Evolutionary conservation across 495 filamentous ascomycete genomes (phyloP), one percentile per base, ranked within the genome.

Genomic region (Penicillium pulvis): DNA sequence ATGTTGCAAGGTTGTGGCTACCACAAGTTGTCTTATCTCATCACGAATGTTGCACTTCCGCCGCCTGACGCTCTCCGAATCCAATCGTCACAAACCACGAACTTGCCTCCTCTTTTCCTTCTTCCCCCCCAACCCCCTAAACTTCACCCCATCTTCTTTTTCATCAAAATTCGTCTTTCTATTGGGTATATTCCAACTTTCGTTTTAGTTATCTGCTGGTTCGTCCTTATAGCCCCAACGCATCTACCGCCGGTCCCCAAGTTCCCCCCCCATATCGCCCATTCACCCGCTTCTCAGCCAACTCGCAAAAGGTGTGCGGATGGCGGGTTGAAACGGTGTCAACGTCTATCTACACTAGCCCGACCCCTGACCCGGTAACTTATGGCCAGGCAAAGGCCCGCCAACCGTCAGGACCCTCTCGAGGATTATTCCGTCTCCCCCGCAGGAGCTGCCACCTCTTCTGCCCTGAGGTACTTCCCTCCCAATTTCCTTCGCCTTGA

Each of bases 341-440:
- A 53, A 71, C 67, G 62, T 42, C 23, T 44, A 30, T 73, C 63
- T 57, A 69, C 70, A 57, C 57, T 61, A 71, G 66, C 64, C 39
- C 73, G 63, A 67, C 67, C 60, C 64, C 57, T 65, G 66, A 77
- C 61, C 71, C 64, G 69, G 69, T 71, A 74, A 78, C 77, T 75
- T 80, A 80, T 80, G 77, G 77, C 77, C 75, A 80, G 75, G 62
- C 75, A 74, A 76, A 76, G 73, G 72, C 71, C 75, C 67, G 60
- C 67, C 71, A 72, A 74, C 69, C 75, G 74, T 64, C 77, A 80
- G 75, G 75, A 79, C 75, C 74, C 77, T 70, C 70, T 73, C 65
- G 75, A 80, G 75, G 76, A 77, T 67, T 71, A 71, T 71, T 66
- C 72, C 65, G 62, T 71, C 41, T 70, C 74, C 62, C 68, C 76